Conservation (phyloP, 1,139 yeast species). For the Sugiyamaella neomexicana region DNA sequence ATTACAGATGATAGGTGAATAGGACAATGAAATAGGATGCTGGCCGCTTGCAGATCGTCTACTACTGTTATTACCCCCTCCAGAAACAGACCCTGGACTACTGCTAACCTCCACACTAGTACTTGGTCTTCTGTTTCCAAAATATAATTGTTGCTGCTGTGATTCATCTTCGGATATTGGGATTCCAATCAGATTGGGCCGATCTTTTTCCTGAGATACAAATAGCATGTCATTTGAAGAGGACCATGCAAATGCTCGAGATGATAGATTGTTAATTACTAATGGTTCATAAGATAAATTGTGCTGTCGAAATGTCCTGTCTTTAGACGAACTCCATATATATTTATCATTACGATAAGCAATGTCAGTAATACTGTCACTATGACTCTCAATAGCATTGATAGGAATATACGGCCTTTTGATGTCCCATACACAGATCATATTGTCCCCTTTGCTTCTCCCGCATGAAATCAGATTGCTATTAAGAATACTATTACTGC, state of each 20-base stretch:
- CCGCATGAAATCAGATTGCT: constrained; percentile 79
- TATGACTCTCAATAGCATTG: constrained; percentile 57
- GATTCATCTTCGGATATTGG: constrained; percentile 2
- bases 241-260: constrained; percentile 60
- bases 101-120: constrained; percentile 2
- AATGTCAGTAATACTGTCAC: constrained; percentile 52
- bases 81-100: constrained; percentile 11
- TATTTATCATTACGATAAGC: constrained; percentile 51
- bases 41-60: constrained; percentile 13
- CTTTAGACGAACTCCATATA: constrained; percentile 55
- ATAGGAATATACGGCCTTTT: constrained; percentile 74
- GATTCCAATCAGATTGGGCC: constrained; percentile 6
- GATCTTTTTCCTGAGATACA: constrained; percentile 49
- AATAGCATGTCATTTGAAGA: constrained; percentile 52
- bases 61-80: constrained; percentile 6
- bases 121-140: constrained; percentile 7
- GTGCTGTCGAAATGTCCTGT: constrained; percentile 55
- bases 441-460: constrained; percentile 67
- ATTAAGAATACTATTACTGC: constrained; percentile 24
- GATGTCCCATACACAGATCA: constrained; percentile 71
- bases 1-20: constrained; percentile 22
- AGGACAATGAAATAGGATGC: constrained; percentile 2
- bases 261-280: constrained; percentile 55
- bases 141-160: not conserved
- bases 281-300: constrained; percentile 53